A percentile compares a stretch with the other conserved stretches of the same genome.
phyloP scores from a whole-genome alignment of 2,329 filamentous ascomycete genomes.

The Fusarium napiforme region DNA sequence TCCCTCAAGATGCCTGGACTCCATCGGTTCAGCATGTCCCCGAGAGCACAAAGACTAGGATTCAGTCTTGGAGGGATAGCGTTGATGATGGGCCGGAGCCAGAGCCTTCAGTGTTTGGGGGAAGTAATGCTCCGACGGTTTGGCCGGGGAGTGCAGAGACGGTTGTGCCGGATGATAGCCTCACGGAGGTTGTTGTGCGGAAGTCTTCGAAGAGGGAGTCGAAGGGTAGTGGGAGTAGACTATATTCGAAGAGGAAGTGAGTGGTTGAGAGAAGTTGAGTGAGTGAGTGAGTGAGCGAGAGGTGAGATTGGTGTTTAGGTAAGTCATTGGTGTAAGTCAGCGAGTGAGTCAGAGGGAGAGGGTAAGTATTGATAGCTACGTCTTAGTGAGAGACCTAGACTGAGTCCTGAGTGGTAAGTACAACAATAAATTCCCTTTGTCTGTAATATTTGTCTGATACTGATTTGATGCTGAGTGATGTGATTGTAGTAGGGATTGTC shows the following conservation, averaged over 20 bases:
- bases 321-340: neutral
- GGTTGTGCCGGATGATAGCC: constrained; percentile 9
- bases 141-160: constrained; percentile 4
- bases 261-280: neutral
- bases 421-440: neutral
- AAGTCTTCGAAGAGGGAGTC: neutral
- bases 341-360: fast-evolving
- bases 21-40: neutral
- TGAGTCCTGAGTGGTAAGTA: neutral
- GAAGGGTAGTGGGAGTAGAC: neutral
- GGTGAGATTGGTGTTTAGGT: neutral
- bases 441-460: neutral
- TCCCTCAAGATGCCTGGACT: neutral
- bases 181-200: neutral
- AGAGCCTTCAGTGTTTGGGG: constrained; percentile 4
- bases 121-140: constrained; percentile 8
- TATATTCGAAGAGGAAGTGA: neutral
- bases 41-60: neutral
- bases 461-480: neutral
- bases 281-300: too few species aligned
- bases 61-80: constrained; percentile 5
- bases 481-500: neutral
- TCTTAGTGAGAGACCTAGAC: neutral
- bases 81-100: neutral
- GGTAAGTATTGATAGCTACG: neutral